phyloP scores from a whole-genome alignment of 2,329 filamentous ascomycete genomes.

The Diaporthe caulivora region DNA sequence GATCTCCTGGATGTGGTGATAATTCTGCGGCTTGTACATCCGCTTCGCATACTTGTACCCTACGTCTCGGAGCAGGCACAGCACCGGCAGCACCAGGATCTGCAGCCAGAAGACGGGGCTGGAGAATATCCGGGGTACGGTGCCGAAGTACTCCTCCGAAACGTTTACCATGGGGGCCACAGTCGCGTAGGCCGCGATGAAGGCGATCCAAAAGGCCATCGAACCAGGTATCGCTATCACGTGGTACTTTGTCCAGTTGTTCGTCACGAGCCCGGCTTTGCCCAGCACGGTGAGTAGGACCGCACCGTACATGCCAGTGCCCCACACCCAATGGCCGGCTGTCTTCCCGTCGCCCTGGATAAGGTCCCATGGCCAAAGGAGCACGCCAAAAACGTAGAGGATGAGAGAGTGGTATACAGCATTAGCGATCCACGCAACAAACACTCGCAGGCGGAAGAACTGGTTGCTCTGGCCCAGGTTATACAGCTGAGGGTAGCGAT shows the following conservation, averaged over 20 bases:
- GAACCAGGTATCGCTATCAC: constrained; percentile 95
- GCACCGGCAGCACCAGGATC: constrained; percentile 80
- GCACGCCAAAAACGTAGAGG: constrained; percentile 86
- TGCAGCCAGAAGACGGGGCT: constrained; percentile 94
- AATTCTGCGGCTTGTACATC: constrained; percentile 96
- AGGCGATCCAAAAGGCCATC: constrained; percentile 90
- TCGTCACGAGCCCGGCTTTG: constrained; percentile 94
- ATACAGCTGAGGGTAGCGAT: constrained; percentile 97
- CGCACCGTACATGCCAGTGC: constrained; percentile 91
- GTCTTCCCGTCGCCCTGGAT: constrained; percentile 82
- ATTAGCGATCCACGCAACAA: constrained; percentile 92
- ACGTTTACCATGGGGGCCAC: constrained; percentile 86
- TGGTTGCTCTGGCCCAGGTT: constrained; percentile 90
- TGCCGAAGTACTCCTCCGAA: constrained; percentile 86
- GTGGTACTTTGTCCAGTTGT: constrained; percentile 99
- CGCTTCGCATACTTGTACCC: constrained; percentile 97
- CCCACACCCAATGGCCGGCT: constrained; percentile 98
- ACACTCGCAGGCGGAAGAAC: constrained; percentile 94
- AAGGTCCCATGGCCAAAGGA: constrained; percentile 86
- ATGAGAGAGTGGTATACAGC: constrained; percentile 96
- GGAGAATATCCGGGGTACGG: constrained; percentile 83
- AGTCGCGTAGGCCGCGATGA: constrained; percentile 88
- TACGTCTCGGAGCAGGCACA: constrained; percentile 90
- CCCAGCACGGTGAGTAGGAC: constrained; percentile 93
- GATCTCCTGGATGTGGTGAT: constrained; percentile 99